Evolutionary conservation across 176 grass and related monocot genomes (phyloP).

Genomic region (Oryza glumipatula): DNA sequence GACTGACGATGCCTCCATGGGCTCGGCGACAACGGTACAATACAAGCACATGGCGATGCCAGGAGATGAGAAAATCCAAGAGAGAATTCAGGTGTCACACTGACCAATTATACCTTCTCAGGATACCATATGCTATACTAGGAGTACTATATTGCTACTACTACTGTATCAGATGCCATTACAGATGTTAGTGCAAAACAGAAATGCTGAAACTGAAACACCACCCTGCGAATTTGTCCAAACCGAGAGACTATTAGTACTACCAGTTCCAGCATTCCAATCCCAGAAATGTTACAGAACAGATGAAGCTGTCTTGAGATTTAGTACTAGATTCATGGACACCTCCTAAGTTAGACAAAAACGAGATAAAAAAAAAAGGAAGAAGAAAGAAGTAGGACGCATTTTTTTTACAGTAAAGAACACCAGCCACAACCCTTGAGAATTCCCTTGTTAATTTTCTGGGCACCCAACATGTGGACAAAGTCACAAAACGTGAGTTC

Average conservation of each 20-base stretch:
- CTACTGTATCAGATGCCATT: neutral
- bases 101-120: neutral
- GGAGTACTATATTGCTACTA: neutral
- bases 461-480: constrained; percentile 29
- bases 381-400: neutral
- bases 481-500: constrained; percentile 28
- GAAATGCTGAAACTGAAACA: neutral
- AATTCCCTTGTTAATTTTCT: constrained; percentile 39
- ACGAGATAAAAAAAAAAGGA: neutral
- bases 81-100: neutral
- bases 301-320: neutral
- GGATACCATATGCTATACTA: neutral
- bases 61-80: neutral
- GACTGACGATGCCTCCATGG: constrained; percentile 18
- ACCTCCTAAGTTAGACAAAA: constrained; percentile 22
- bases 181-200: neutral
- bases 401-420: constrained; percentile 75
- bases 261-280: neutral
- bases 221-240: neutral
- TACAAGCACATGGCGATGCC: constrained; percentile 30
- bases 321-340: neutral
- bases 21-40: constrained; percentile 41
- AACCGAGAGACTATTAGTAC: neutral
- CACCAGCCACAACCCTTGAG: constrained; percentile 13
- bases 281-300: neutral